Evolutionary conservation across 2,329 filamentous ascomycete genomes (phyloP), one percentile per base, ranked within the genome.

Genomic region (Pestalotiopsis fici): DNA sequence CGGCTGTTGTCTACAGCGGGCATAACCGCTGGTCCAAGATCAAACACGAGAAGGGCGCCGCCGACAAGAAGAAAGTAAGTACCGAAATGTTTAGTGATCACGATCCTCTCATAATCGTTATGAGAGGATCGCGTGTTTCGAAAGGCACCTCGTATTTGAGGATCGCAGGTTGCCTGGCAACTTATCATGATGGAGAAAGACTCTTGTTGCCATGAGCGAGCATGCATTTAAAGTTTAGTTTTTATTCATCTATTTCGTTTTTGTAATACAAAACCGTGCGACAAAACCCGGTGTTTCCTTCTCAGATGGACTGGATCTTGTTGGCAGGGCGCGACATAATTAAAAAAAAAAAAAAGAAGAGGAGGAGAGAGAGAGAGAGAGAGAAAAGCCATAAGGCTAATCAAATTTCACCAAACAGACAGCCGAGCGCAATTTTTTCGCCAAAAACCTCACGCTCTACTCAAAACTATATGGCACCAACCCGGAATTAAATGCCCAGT

Each of bases 11-110:
- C 15, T 80, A 81, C 69, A 90, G 91, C 27, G 94, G 94, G 15
- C 94, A 97, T 81, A 97, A 91, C 80, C 92, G 94, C 78, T 99
- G 96, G 96, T 94, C 94, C 67, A 97, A 96, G 76, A 98, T 98
- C 81, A 93, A 91, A 77, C 96, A 98, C 79, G 94, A 96, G 79
- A 99, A 99, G 80, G 94, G 91, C 64, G 93, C 91, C 69, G 92
- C 91, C 67, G 96, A 99, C 79, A 87, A 86, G 68, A 90, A 91
- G 73, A 97, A 95, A 50, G 43, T 50, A 50, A 7, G 43, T 50
- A 21, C 21, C 9, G 3, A 50, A 23, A 23, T 7, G n/a, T 50
- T n/a, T n/a, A n/a, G n/a, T 50, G 43, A 7, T 50, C 5, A 35
- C 31, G 11, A 35, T 11, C 43, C 43, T 50, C 43, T n/a, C 18